phyloP scores from a whole-genome alignment of 2,329 filamentous ascomycete species.

The Penicillium sp. region DNA sequence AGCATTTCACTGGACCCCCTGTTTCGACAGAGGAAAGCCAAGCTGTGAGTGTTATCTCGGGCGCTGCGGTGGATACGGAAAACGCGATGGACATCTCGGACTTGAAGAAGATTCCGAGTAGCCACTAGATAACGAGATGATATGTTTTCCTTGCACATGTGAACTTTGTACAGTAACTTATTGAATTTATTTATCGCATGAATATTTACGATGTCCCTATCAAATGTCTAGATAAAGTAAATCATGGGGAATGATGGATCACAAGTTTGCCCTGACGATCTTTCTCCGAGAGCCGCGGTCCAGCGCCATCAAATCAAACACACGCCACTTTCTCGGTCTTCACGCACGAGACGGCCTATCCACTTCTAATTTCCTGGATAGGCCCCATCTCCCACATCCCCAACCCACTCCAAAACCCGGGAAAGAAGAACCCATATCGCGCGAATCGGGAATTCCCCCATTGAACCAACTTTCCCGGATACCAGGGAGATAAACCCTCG shows the following conservation, averaged over 20 bases:
- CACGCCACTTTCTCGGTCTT: conserved; percentile 18
- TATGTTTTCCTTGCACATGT: background rate
- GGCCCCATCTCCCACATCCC: background rate
- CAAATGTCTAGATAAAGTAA: background rate
- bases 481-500: background rate
- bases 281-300: conserved; percentile 36
- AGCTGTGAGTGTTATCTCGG: conserved; percentile 33
- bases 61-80: conserved; percentile 35
- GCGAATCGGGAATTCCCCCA: background rate
- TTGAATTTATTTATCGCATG: background rate
- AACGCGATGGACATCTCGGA: conserved; percentile 16
- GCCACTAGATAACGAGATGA: background rate
- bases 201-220: background rate
- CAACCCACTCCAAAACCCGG: background rate
- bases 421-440: background rate
- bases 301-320: conserved; percentile 13
- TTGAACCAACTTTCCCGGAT: conserved; percentile 1
- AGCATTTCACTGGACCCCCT: conserved; percentile 63
- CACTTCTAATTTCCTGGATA: background rate
- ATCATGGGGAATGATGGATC: conserved; percentile 10
- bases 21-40: conserved; percentile 29
- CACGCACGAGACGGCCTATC: conserved; percentile 8
- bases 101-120: conserved; percentile 19
- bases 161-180: conserved; percentile 9
- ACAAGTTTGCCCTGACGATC: conserved; percentile 29